phyloP scores from a whole-genome alignment of 768 basidiomycete species.

The Imleria badia region DNA sequence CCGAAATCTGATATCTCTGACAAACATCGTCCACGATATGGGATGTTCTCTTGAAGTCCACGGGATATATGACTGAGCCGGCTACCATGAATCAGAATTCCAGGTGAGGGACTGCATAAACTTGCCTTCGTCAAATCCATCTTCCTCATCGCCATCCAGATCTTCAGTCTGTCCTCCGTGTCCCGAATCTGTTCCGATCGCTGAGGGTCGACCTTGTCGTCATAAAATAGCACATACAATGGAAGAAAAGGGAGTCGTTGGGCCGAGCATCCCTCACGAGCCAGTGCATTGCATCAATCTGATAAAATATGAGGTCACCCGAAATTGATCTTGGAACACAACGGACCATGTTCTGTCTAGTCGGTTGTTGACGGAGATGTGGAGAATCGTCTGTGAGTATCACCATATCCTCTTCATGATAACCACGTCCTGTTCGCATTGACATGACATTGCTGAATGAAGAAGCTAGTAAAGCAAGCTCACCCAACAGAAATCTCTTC shows the following conservation, averaged over 20 bases:
- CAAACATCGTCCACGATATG: slow-evolving; percentile 90
- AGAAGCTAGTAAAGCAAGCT: slow-evolving; percentile 21
- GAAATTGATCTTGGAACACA: neutral
- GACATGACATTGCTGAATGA: neutral
- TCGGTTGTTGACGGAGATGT: slow-evolving; percentile 67
- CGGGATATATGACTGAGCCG: slow-evolving; percentile 77
- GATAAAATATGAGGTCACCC: neutral
- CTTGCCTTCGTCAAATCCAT: slow-evolving; percentile 77
- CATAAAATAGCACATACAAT: slow-evolving; percentile 50
- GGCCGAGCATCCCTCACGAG: slow-evolving; percentile 77
- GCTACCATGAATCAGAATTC: neutral
- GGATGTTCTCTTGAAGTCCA: slow-evolving; percentile 63
- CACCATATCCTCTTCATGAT: slow-evolving; percentile 79
- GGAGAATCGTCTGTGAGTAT: slow-evolving; percentile 75
- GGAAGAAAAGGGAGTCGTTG: slow-evolving; percentile 89
- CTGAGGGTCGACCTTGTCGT: neutral
- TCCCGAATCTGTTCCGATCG: slow-evolving; percentile 64
- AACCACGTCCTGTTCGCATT: slow-evolving; percentile 40
- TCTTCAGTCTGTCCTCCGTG: slow-evolving; percentile 93
- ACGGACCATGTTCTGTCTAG: slow-evolving; percentile 75
- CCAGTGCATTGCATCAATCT: slow-evolving; percentile 87
- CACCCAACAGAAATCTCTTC: slow-evolving; percentile 70
- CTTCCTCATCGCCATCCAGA: slow-evolving; percentile 76
- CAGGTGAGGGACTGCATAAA: slow-evolving; percentile 5
- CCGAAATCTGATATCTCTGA: slow-evolving; percentile 7